These are phyloP conservation scores for Nothophoma quercina DNA, from an alignment of 2,329 filamentous ascomycete genomes.

Conservation along the genomic window DNA sequence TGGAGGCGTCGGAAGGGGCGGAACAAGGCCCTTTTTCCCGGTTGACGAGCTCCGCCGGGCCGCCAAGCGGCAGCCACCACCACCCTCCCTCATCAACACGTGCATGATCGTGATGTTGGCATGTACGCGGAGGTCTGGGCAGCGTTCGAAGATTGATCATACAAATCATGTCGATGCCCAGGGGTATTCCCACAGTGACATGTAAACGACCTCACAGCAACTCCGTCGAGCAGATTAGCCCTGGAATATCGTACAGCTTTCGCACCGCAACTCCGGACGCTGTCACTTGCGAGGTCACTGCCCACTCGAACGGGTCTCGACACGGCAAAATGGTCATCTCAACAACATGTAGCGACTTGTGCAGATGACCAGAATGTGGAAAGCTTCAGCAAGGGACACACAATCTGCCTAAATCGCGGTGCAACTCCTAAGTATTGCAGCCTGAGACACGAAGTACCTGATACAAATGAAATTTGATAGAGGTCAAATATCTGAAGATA, in stretches of 20 bases:
- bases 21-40: slow-evolving; percentile 38
- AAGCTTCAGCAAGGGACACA: slow-evolving; percentile 3
- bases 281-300: slow-evolving; percentile 1
- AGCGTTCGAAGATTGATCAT: neutral
- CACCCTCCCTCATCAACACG: slow-evolving; percentile 19
- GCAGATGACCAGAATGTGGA: slow-evolving; percentile 14
- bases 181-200: slow-evolving; percentile 16
- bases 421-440: neutral
- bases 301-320: neutral
- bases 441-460: slow-evolving; percentile 1
- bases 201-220: slow-evolving; percentile 21
- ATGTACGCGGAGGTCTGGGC: slow-evolving; percentile 11
- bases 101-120: slow-evolving; percentile 22
- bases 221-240: slow-evolving; percentile 16
- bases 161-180: slow-evolving; percentile 17
- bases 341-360: neutral
- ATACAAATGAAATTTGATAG: slow-evolving; percentile 19
- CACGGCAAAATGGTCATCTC: neutral
- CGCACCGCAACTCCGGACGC: slow-evolving; percentile 16
- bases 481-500: slow-evolving; percentile 4
- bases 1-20: slow-evolving; percentile 40
- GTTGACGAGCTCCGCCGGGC: slow-evolving; percentile 24
- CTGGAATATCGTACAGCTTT: slow-evolving; percentile 22
- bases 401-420: slow-evolving; percentile 7
- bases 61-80: slow-evolving; percentile 32